These are phyloP conservation scores for Venturia pyrina DNA, from an alignment of 2,329 filamentous ascomycete species.

Conservation along the genomic window DNA sequence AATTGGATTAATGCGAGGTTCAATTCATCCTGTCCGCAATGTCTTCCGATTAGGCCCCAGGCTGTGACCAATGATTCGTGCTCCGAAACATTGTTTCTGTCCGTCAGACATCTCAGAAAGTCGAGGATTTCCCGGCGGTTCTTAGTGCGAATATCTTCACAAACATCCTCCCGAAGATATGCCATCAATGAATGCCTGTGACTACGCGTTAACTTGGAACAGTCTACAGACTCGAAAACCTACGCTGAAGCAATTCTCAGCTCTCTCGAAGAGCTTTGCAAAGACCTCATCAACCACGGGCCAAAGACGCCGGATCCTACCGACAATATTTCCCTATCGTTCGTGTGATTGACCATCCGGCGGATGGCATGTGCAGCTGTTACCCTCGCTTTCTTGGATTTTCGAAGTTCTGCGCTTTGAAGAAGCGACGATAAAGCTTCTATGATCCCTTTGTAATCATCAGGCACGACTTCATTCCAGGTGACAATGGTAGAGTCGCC, in stretches of 20 bases:
- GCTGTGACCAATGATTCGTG: constrained; percentile 80
- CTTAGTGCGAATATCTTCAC: constrained; percentile 39
- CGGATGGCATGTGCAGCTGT: constrained; percentile 62
- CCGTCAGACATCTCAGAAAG: constrained; percentile 61
- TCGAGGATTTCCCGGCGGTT: constrained; percentile 64
- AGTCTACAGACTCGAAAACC: constrained; percentile 16
- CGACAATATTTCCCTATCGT: constrained; percentile 49
- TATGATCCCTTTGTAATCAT: not conserved
- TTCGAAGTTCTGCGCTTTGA: constrained; percentile 21
- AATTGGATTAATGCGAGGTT: constrained; percentile 77
- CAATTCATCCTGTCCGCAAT: constrained; percentile 70
- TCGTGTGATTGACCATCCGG: constrained; percentile 58
- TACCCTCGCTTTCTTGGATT: constrained; percentile 53
- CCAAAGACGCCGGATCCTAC: constrained; percentile 59
- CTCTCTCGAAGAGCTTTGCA: constrained; percentile 78
- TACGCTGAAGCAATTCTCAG: constrained; percentile 71
- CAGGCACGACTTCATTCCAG: not conserved
- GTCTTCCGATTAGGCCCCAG: constrained; percentile 69
- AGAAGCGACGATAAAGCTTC: not conserved
- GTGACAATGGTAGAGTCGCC: not conserved
- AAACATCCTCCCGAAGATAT: constrained; percentile 49
- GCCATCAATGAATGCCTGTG: constrained; percentile 51
- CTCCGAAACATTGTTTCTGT: constrained; percentile 54
- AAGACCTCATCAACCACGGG: constrained; percentile 70
- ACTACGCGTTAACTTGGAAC: constrained; percentile 14